Percentiles rank a stretch among this genome's conserved stretches.
These are phyloP conservation scores for Eucalyptus curtisii DNA, from an alignment of 345 rosid genomes.

Conservation along the genomic window DNA sequence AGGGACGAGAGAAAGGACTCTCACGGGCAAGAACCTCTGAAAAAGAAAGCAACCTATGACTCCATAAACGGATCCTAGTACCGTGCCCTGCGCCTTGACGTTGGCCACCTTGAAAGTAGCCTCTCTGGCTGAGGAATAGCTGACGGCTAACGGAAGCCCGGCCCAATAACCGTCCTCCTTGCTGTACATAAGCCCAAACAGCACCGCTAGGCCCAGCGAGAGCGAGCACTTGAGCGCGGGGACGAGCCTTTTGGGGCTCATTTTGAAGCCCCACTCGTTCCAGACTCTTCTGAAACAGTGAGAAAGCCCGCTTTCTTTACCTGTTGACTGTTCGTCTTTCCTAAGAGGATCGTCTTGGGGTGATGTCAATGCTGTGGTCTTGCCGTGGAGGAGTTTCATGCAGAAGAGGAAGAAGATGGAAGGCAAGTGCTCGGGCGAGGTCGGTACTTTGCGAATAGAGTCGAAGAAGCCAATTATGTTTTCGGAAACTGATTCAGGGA, in stretches of 20 bases:
- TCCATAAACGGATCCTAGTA: conserved; percentile 79
- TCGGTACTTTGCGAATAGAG: conserved; percentile 35
- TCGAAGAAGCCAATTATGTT: conserved; percentile 22
- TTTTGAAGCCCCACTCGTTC: neutral
- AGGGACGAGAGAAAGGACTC: conserved; percentile 75
- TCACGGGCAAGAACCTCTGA: conserved; percentile 43
- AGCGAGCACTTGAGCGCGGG: conserved; percentile 57
- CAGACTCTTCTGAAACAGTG: neutral
- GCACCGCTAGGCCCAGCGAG: conserved; percentile 55
- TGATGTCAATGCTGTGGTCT: neutral
- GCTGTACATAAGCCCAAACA: conserved; percentile 61
- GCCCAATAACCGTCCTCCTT: conserved; percentile 75
- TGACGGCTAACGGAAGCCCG: conserved; percentile 65
- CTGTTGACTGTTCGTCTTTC: neutral
- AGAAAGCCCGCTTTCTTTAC: neutral
- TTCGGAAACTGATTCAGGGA: conserved; percentile 37
- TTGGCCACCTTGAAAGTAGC: conserved; percentile 75
- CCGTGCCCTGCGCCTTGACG: conserved; percentile 87
- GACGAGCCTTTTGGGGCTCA: conserved; percentile 19
- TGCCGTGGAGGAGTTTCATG: conserved; percentile 36
- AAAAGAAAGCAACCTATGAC: conserved; percentile 75
- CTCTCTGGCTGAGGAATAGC: conserved; percentile 53
- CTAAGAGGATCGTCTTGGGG: neutral
- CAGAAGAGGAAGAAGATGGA: conserved; percentile 76
- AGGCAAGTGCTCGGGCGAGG: conserved; percentile 37